Evolutionary conservation across 1,284 basidiomycete species (phyloP), one percentile per base, ranked within the genome.

Genomic region (Mycosarcoma maydis): DNA sequence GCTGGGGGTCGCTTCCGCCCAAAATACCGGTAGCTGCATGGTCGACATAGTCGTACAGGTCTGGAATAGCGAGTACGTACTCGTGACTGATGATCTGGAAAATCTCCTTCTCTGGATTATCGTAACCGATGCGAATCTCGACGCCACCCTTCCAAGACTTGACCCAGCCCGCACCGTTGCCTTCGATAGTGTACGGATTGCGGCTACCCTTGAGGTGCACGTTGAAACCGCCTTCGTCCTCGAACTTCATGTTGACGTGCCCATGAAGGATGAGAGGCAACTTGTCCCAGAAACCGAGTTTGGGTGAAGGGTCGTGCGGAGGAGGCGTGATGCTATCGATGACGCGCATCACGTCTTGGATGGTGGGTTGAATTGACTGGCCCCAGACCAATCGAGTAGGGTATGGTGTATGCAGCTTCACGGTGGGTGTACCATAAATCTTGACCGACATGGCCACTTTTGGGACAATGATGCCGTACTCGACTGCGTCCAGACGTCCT

Each of bases 401-500:
- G 27, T 85, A 86, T 10, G 86, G 84, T 0, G 90, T 88, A 20
- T 86, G 85, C 71, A 98, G 85, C 24, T 84, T 83, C 4, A 94
- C 90, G 0, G 56, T 65, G 6, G 80, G 75, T 38, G 87, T 86
- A 3, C 92, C 92, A 79, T 95, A 98, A 20, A 89, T 91, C 83
- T 98, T 98, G 75, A 94, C 90, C 0, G 94, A 91, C 91, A 95
- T 95, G 55, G 94, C 90, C 0, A 93, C 94, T 82, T 95, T 97
- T 0, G 93, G 92, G 27, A 97, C 86, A 33, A 85, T 80, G 20
- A 96, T 83, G 6, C 84, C 83, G 48, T 94, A 87, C 9, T 87
- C 85, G 4, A 84, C 81, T 19, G 87, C 85, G 17, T 87, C 87
- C 13, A 53, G 38, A 13, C 48, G 57, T 34, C 88, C 77, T 3